Base-by-base conservation (phyloP, 345 rosid species). In the Populus nigra region DNA sequence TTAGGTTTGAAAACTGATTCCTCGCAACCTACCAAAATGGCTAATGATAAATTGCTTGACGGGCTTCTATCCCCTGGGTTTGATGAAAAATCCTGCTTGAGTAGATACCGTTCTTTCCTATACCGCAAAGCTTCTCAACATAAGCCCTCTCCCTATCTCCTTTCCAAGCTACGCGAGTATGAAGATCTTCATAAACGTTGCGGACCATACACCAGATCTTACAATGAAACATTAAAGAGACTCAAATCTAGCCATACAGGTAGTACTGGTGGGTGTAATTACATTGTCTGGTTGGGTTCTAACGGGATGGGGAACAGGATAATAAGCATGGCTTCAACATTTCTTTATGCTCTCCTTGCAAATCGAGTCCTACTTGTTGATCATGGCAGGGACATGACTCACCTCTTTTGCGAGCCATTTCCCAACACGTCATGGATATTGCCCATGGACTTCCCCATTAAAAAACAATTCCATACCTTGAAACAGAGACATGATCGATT, bases 261-360 rank as follows among this genome's bases (percentile, higher is more conserved):
- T 18, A 29, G 45, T 17, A 43, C 65, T 17, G 8, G 43, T 10
- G 33, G 8, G 68, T 80, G 83, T 57, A 80, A 80, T 27, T 80
- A 76, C 76, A 50, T 76, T 18, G 68, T 76, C 39, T 76, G 83
- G 83, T 4, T 65, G 49, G 63, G 76, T n/a, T 71, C 72, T 33
- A 80, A 80, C 17, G 83, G 83, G 2, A 53, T 76, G 62, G 83
- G 83, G 41, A 80, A 80, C 73, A 80, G 79, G 50, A 80, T 80
- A 43, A 7, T 76, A 45, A 80, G 83, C 73, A 76, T 76, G 79
- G 79, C 69, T 29, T 31, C 83, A 13, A n/a, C 79, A 27, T 80
- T 80, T 41, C 79, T 80, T 0, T 80, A 76, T 25, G 79, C 83
- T 70, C 47, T 80, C 22, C 76, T 80, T 72, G 76, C 83, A 31